These are phyloP conservation scores for Monosporascus sp. DNA, from an alignment of 2,329 filamentous ascomycete genomes.

Conservation along the genomic window DNA sequence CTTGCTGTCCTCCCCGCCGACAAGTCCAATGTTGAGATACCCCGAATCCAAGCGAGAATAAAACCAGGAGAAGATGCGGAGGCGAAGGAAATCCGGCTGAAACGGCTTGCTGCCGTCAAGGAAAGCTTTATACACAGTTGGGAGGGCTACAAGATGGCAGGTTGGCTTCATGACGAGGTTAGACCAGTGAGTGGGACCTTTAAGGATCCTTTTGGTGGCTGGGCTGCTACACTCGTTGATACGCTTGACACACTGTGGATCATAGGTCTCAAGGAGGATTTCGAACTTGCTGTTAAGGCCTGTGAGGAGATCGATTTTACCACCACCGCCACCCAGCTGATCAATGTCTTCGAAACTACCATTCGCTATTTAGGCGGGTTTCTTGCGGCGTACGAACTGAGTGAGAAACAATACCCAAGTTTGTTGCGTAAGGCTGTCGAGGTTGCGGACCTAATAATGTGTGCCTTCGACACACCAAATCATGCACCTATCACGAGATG, in stretches of 20 bases:
- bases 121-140: slow-evolving; percentile 51
- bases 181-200: slow-evolving; percentile 47
- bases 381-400: slow-evolving; percentile 64
- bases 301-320: slow-evolving; percentile 57
- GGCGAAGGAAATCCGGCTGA: slow-evolving; percentile 29
- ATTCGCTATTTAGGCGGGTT: slow-evolving; percentile 68
- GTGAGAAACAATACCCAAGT: slow-evolving; percentile 43
- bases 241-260: slow-evolving; percentile 68
- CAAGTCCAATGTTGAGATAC: slow-evolving; percentile 43
- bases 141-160: slow-evolving; percentile 54
- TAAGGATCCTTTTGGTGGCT: slow-evolving; percentile 58
- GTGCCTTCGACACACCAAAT: slow-evolving; percentile 63
- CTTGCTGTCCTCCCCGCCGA: slow-evolving; percentile 31
- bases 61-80: slow-evolving; percentile 40
- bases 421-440: slow-evolving; percentile 58
- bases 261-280: slow-evolving; percentile 61
- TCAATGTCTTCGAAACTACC: slow-evolving; percentile 67
- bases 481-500: slow-evolving; percentile 58
- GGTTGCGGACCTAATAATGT: slow-evolving; percentile 59
- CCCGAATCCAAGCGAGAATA: slow-evolving; percentile 49
- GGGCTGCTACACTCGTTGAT: slow-evolving; percentile 64
- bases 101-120: slow-evolving; percentile 39
- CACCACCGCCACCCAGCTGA: slow-evolving; percentile 38
- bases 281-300: slow-evolving; percentile 55
- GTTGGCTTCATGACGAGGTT: slow-evolving; percentile 61